These are phyloP conservation scores for Dactylonectria macrodidyma DNA, from an alignment of 2,329 filamentous ascomycete genomes.

Conservation along the genomic window DNA sequence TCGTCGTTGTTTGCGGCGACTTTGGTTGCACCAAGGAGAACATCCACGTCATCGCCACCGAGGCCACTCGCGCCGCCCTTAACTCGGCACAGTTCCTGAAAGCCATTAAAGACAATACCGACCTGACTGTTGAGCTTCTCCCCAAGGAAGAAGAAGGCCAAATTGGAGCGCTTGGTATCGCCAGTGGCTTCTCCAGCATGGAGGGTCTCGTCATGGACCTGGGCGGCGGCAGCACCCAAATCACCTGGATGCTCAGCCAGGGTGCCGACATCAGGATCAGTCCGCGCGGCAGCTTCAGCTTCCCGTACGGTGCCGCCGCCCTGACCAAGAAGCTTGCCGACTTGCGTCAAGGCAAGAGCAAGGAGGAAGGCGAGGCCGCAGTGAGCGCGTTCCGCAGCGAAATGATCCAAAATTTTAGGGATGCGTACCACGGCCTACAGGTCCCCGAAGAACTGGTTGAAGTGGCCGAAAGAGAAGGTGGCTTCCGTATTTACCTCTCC, in stretches of 20 bases:
- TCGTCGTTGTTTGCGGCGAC: slow-evolving; percentile 49
- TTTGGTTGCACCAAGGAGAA: slow-evolving; percentile 44
- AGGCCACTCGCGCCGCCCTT: slow-evolving; percentile 50
- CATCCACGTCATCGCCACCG: slow-evolving; percentile 52
- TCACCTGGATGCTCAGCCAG: slow-evolving; percentile 74
- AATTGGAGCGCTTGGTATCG: slow-evolving; percentile 77
- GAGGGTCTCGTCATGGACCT: slow-evolving; percentile 80
- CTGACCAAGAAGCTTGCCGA: slow-evolving; percentile 69
- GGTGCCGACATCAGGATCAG: slow-evolving; percentile 66
- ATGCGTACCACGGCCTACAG: slow-evolving; percentile 66
- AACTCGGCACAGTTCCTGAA: slow-evolving; percentile 49
- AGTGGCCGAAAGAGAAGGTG: slow-evolving; percentile 59
- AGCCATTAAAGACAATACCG: slow-evolving; percentile 67
- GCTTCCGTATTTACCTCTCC: slow-evolving; percentile 75
- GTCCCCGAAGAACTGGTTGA: slow-evolving; percentile 67
- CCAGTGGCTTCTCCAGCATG: slow-evolving; percentile 73
- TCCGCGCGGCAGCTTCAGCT: slow-evolving; percentile 71
- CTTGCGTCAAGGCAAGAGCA: slow-evolving; percentile 55
- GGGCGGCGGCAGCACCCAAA: slow-evolving; percentile 78
- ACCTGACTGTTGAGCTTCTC: slow-evolving; percentile 73
- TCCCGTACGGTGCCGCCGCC: slow-evolving; percentile 80
- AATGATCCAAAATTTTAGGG: slow-evolving; percentile 66
- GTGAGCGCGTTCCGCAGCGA: slow-evolving; percentile 63
- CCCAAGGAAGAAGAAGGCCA: slow-evolving; percentile 77
- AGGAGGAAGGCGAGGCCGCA: slow-evolving; percentile 58